Evolutionary conservation across 2,329 filamentous ascomycete genomes (phyloP).

Genomic region (Penicillium frequentans): DNA sequence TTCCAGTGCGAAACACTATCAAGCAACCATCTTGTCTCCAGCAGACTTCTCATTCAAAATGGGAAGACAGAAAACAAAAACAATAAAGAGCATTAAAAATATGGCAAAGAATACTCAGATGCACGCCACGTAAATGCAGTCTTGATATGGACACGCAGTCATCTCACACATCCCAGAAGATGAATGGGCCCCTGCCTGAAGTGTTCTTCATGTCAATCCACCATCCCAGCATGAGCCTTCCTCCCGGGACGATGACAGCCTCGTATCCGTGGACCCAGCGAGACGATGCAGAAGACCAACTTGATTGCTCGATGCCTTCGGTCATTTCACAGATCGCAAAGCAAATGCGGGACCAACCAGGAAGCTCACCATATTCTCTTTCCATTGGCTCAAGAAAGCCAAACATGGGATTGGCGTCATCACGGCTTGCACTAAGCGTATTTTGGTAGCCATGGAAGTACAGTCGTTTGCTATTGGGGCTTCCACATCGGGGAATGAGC

Average conservation of each 20-base stretch:
- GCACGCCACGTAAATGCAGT: neutral
- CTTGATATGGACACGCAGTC: neutral
- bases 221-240: slow-evolving; percentile 49
- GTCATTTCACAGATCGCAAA: slow-evolving; percentile 34
- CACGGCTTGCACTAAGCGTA: slow-evolving; percentile 2
- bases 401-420: slow-evolving; percentile 24
- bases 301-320: neutral
- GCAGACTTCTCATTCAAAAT: too few relatives aligned
- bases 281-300: slow-evolving; percentile 20
- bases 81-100: neutral
- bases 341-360: slow-evolving; percentile 39
- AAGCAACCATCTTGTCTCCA: neutral
- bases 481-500: slow-evolving; percentile 18
- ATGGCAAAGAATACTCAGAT: neutral
- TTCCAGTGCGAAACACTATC: neutral
- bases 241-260: slow-evolving; percentile 48
- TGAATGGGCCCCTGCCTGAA: slow-evolving; percentile 28
- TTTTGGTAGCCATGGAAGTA: slow-evolving; percentile 30
- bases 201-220: slow-evolving; percentile 41
- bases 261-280: slow-evolving; percentile 48
- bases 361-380: slow-evolving; percentile 27
- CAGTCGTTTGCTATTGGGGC: neutral
- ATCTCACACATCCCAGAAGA: slow-evolving; percentile 32
- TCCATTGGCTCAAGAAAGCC: slow-evolving; percentile 38
- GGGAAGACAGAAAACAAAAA: too few relatives aligned